Evolutionary conservation across 495 filamentous ascomycete species (phyloP).

Genomic region (Tirmania nivea): DNA sequence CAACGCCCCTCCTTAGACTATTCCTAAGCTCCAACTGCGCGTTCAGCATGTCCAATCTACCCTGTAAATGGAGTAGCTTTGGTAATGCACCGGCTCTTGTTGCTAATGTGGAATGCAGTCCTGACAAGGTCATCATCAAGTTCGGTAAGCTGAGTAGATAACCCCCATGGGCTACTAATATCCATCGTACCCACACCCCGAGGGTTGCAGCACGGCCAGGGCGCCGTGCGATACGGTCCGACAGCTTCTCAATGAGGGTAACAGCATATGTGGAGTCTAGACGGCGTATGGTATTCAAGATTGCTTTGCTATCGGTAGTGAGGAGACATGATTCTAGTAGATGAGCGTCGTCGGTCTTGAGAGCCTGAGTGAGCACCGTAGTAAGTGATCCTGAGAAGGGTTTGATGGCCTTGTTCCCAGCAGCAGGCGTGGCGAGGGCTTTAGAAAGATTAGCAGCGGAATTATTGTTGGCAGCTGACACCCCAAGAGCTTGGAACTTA

Average conservation of each 20-base stretch:
- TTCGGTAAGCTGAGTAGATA: slow-evolving; percentile 66
- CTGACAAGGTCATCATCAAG: slow-evolving; percentile 49
- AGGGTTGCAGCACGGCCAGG: slow-evolving; percentile 76
- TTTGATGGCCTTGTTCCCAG: slow-evolving; percentile 24
- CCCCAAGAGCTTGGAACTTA: slow-evolving; percentile 43
- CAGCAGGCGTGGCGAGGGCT: slow-evolving; percentile 19
- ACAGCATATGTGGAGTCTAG: slow-evolving; percentile 66
- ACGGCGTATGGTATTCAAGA: slow-evolving; percentile 72
- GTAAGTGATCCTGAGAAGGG: slow-evolving; percentile 57
- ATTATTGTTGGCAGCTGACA: slow-evolving; percentile 54
- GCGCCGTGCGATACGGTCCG: slow-evolving; percentile 64
- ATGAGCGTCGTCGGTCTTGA: slow-evolving; percentile 68
- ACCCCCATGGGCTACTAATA: slow-evolving; percentile 80
- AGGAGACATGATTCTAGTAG: slow-evolving; percentile 86
- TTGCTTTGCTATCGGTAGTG: slow-evolving; percentile 45
- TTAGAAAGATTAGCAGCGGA: slow-evolving; percentile 31
- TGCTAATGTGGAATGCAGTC: slow-evolving; percentile 62
- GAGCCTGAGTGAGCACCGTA: slow-evolving; percentile 76
- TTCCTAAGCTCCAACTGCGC: slow-evolving; percentile 65
- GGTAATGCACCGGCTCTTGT: slow-evolving; percentile 66
- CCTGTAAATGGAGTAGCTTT: slow-evolving; percentile 67
- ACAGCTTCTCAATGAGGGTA: slow-evolving; percentile 55
- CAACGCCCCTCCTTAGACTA: slow-evolving; percentile 26
- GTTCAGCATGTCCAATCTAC: slow-evolving; percentile 75
- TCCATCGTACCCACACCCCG: slow-evolving; percentile 95